Evolutionary conservation across 225 moss, liverwort and hornwort genomes (phyloP), one percentile per base, ranked within the genome.

Genomic region (Bryoerythrophyllum caledonicum): DNA sequence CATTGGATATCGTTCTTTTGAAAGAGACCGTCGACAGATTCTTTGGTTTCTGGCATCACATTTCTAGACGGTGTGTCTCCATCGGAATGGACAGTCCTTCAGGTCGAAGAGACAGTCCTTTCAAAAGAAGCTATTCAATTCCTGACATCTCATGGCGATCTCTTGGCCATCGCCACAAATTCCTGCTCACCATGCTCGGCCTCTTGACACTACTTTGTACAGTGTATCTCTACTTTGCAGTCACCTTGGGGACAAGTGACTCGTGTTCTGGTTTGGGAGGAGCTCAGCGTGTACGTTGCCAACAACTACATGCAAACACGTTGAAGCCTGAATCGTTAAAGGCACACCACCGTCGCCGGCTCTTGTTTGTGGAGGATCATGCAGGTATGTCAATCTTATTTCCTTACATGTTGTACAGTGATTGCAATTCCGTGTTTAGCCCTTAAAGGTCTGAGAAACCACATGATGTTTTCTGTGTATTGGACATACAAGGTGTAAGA

Each of bases 211-310:
- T 85, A 49, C 87, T 90, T 46, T 90, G 90, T 76, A 83, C 90
- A 38, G 80, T 90, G 44, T 90, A 90, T 61, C 90, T 90, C 49
- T 90, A 90, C 85, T 90, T 90, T 65, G 90, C 90, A 60, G 67
- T 90, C 10, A 51, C 87, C 64, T 75, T 87, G 78, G 87, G 87
- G 51, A 3, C 79, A 35, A 79, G 51, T 53, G 87, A 90, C 25
- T 67, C 53, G 35, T 90, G 90, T 70, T 82, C 90, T 67, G 90
- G 87, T 63, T 79, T 90, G 77, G 81, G 87, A 78, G 87, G 90
- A 41, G 57, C 74, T 27, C 81, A 87, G 76, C 87, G 90, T 73
- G 79, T 76, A 10, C 67, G 77, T 54, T 90, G 90, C 67, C 3
- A 32, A 32, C 77, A 67, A 72, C 68, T 79, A 44, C 74, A 59